Conservation (phyloP, 179 eudicot species). For the Carnegiea gigantea region DNA sequence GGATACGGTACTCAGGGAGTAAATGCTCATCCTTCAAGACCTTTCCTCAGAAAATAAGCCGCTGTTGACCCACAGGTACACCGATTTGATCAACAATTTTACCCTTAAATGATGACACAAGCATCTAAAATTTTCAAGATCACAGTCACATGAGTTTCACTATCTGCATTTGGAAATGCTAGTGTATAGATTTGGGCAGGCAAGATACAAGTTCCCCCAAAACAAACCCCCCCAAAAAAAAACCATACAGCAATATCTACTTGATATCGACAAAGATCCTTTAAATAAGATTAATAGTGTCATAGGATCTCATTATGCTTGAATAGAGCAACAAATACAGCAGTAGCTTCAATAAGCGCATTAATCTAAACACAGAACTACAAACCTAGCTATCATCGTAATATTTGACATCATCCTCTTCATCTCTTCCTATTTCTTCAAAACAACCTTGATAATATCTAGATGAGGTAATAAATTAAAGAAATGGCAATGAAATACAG, state of each 20-base stretch:
- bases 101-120: too few species aligned
- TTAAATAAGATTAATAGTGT: neutral
- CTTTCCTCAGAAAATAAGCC: slow-evolving; percentile 92
- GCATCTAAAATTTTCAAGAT: too few species aligned
- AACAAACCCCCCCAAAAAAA: too few species aligned
- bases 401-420: too few species aligned
- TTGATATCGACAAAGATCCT: neutral
- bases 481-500: neutral
- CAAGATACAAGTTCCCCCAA: too few species aligned
- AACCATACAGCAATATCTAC: neutral
- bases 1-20: slow-evolving; percentile 87
- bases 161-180: too few species aligned
- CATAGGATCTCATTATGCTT: too few species aligned
- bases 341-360: neutral
- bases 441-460: too few species aligned
- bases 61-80: slow-evolving; percentile 84
- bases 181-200: too few species aligned
- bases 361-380: neutral
- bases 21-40: slow-evolving; percentile 84
- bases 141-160: too few species aligned
- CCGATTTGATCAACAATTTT: slow-evolving; percentile 73
- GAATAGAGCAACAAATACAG: neutral
- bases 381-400: neutral
- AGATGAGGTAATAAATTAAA: too few species aligned
- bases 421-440: too few species aligned